A percentile compares a stretch with the other conserved stretches of the same genome.
Conservation (phyloP, 1,139 yeast species). For the Yamadazyma spencermartinsiae region DNA sequence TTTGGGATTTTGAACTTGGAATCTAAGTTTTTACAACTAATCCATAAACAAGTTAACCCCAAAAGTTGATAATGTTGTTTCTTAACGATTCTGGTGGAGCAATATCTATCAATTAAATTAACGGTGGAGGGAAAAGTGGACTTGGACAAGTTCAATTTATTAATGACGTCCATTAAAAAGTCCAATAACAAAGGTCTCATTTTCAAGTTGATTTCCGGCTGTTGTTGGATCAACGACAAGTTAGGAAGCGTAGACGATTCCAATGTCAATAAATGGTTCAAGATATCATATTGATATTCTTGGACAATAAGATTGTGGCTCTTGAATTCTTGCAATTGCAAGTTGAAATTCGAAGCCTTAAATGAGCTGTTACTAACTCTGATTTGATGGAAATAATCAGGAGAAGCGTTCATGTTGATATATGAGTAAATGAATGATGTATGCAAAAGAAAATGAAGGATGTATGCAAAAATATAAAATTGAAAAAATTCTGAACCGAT, state of each 20-base stretch:
- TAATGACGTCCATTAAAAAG: constrained; percentile 55
- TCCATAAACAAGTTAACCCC: constrained; percentile 74
- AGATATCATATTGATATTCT: constrained; percentile 45
- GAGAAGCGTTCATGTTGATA: constrained; percentile 23
- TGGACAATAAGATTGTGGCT: constrained; percentile 39
- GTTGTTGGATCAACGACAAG: constrained; percentile 46
- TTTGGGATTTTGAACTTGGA: constrained; percentile 66
- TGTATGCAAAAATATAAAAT: constrained; percentile 1
- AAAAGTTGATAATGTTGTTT: constrained; percentile 63
- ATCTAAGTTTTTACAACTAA: constrained; percentile 70
- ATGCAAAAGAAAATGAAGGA: background rate
- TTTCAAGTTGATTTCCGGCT: constrained; percentile 50
- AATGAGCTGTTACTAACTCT: constrained; percentile 33
- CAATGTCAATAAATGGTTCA: constrained; percentile 36
- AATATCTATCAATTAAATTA: constrained; percentile 53
- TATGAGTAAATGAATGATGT: background rate
- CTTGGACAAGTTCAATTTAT: constrained; percentile 47
- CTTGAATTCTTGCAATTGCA: constrained; percentile 42
- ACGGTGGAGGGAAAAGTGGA: constrained; percentile 58
- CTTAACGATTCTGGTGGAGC: constrained; percentile 50
- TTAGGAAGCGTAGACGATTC: constrained; percentile 39
- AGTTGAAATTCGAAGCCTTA: constrained; percentile 33
- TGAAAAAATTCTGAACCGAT: background rate
- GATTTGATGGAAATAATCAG: constrained; percentile 40
- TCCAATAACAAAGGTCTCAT: constrained; percentile 54